Evolutionary conservation across 495 filamentous ascomycete genomes (phyloP), one percentile per base, ranked within the genome.

Genomic region (Margaritispora aquatica): DNA sequence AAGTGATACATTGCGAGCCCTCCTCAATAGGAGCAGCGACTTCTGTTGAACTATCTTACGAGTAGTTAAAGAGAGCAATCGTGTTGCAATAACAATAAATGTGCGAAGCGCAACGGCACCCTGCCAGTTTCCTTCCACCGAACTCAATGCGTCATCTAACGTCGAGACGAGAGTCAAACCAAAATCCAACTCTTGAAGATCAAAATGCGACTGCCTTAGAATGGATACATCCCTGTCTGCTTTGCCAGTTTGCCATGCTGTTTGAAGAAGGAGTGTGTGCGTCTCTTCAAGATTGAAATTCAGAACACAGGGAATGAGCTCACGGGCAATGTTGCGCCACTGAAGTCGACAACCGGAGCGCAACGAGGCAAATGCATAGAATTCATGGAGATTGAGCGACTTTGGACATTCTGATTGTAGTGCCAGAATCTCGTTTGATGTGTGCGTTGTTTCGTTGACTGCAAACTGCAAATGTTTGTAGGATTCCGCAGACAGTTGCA

Each of bases 61-160:
- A 2, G 59, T 15, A 1, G 70, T 69, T 1, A 76, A 63, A 9
- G 68, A 66, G 5, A 73, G 34, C 2, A 73, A 19, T 57, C 69
- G 57, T 17, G 55, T 23, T 0, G 59, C 54, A 41, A 77, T 51
- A 34, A 46, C 24, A 13, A 72, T 61, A 20, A 76, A 67, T 0
- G 50, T 65, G 20, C 63, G 51, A 1, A 70, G 50, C 11, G 65
- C 73, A 19, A 64, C 54, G 0, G 65, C 64, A 22, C 59, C 63
- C 41, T 75, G 63, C 74, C 75, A 78, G 51, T 73, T 77, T 21
- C 66, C 69, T 63, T 73, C 59, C 1, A 77, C 68, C 10, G 62
- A 53, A 1, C 50, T 26, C 7, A 64, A 50, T 0, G 61, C 62
- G 1, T 72, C 55, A 9, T 66, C 21, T 20, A 76, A 61, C 1